Evolutionary conservation across 495 filamentous ascomycete genomes (phyloP), one percentile per base, ranked within the genome.

Genomic region (Geopyxis carbonaria): DNA sequence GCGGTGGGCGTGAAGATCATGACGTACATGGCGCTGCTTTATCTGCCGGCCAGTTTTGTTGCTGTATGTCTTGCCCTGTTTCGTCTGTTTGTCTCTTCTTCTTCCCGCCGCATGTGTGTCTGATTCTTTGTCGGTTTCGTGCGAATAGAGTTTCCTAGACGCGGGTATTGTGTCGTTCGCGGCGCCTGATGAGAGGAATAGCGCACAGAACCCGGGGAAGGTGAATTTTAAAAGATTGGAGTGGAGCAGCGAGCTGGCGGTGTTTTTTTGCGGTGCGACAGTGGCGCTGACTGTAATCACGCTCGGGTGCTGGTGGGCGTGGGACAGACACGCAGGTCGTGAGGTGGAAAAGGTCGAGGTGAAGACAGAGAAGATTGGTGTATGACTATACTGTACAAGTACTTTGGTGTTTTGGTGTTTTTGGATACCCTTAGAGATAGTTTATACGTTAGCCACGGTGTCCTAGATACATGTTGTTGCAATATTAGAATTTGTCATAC

Each of bases 41-140:
- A 49, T 43, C 42, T 49, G 27, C 46, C 46, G 15, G 46, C 46
- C 22, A 45, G 43, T 27, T 49, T 49, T 16, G 46, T 49, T 45
- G 46, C 46, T 47, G 46, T 49, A 47, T 45, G 46, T 49, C 22
- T 31, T 47, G 35, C 44, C 38, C 37, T 45, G 36, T 37, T 48
- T 31, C 27, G 28, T 11, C 22, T 32, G 22, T 31, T 46, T 14
- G 42, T 34, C n/a, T n/a, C n/a, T n/a, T n/a, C n/a, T n/a, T n/a
- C n/a, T n/a, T n/a, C n/a, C n/a, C n/a, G n/a, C n/a, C n/a, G n/a
- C n/a, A n/a, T n/a, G n/a, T n/a, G n/a, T n/a, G n/a, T n/a, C n/a
- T n/a, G n/a, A n/a, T n/a, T n/a, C n/a, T n/a, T n/a, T n/a, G 29
- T 42, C 44, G 31, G 22, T 46, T 18, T 23, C 20, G 34, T 37